phyloP scores from a whole-genome alignment of 306 rosid genomes.

The Lagenaria siceraria region DNA sequence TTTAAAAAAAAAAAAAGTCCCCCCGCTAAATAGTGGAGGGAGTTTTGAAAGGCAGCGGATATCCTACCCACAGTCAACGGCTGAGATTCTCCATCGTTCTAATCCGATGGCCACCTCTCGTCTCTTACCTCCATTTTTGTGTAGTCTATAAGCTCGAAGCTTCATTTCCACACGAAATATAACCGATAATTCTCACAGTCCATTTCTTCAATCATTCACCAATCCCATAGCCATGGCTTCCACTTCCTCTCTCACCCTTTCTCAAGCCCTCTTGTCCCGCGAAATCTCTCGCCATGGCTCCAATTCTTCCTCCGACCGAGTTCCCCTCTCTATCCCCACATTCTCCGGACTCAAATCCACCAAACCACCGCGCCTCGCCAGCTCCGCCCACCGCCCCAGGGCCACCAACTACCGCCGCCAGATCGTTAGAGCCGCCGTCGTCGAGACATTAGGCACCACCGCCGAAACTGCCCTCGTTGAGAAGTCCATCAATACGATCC shows the following conservation, averaged over 20 bases:
- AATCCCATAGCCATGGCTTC: slow-evolving; percentile 46
- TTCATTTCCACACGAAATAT: slow-evolving; percentile 13
- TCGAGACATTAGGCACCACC: slow-evolving; percentile 35
- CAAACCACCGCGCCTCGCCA: slow-evolving; percentile 11
- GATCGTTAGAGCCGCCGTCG: slow-evolving; percentile 32
- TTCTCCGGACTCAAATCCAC: slow-evolving; percentile 51
- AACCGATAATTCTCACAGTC: slow-evolving; percentile 5
- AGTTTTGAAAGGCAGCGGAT: slow-evolving; percentile 37
- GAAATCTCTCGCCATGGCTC: slow-evolving; percentile 48
- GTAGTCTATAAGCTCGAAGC: slow-evolving; percentile 28
- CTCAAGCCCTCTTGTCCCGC: slow-evolving; percentile 56
- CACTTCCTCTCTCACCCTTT: slow-evolving; percentile 59
- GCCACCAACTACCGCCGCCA: slow-evolving; percentile 4
- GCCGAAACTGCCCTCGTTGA: slow-evolving; percentile 48
- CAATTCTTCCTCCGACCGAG: slow-evolving; percentile 32
- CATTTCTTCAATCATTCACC: slow-evolving; percentile 8
- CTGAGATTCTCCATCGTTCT: slow-evolving; percentile 3
- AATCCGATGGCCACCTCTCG: slow-evolving; percentile 34
- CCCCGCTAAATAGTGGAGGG: background rate
- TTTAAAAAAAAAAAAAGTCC: too few species aligned
- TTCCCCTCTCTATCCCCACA: slow-evolving; percentile 46
- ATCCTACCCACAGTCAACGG: slow-evolving; percentile 36
- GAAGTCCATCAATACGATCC: slow-evolving; percentile 84
- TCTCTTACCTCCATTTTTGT: slow-evolving; percentile 17
- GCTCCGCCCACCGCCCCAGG: slow-evolving; percentile 13